These are phyloP conservation scores for Hanseniaspora nectarophila DNA, from an alignment of 805 yeast genomes.

Conservation along the genomic window DNA sequence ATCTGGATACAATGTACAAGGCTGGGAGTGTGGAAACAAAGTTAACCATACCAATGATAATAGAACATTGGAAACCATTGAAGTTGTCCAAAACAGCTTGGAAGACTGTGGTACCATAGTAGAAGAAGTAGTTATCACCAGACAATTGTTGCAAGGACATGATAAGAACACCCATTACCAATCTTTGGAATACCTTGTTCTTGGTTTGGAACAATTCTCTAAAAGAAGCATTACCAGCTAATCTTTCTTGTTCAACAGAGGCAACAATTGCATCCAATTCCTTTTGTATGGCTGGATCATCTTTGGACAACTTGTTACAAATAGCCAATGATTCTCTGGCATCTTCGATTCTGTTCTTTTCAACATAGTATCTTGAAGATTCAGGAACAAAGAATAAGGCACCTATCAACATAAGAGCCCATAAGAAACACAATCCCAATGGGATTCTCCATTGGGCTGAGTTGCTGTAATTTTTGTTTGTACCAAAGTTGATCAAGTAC, in stretches of 20 bases:
- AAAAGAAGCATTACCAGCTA: slow-evolving; percentile 46
- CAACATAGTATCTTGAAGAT: slow-evolving; percentile 51
- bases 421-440: slow-evolving; percentile 37
- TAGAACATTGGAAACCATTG: slow-evolving; percentile 46
- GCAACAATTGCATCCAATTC: slow-evolving; percentile 43
- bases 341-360: slow-evolving; percentile 37
- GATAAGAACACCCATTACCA: slow-evolving; percentile 39
- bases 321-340: slow-evolving; percentile 43
- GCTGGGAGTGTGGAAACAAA: slow-evolving; percentile 42
- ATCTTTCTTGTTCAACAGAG: slow-evolving; percentile 45
- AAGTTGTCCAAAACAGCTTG: slow-evolving; percentile 25
- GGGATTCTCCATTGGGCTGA: slow-evolving; percentile 54
- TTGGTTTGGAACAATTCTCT: slow-evolving; percentile 45
- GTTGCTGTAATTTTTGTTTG: slow-evolving; percentile 38
- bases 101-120: slow-evolving; percentile 39
- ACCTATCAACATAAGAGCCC: slow-evolving; percentile 28
- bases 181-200: slow-evolving; percentile 41
- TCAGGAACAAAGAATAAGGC: slow-evolving; percentile 55
- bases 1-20: no score
- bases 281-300: slow-evolving; percentile 36
- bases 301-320: slow-evolving; percentile 38
- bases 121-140: slow-evolving; percentile 52
- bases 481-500: slow-evolving; percentile 54
- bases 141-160: slow-evolving; percentile 56
- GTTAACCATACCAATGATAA: slow-evolving; percentile 44